Base-by-base conservation (phyloP, 192 early-diverging fungal genomes). In the Dispira parvispora region DNA sequence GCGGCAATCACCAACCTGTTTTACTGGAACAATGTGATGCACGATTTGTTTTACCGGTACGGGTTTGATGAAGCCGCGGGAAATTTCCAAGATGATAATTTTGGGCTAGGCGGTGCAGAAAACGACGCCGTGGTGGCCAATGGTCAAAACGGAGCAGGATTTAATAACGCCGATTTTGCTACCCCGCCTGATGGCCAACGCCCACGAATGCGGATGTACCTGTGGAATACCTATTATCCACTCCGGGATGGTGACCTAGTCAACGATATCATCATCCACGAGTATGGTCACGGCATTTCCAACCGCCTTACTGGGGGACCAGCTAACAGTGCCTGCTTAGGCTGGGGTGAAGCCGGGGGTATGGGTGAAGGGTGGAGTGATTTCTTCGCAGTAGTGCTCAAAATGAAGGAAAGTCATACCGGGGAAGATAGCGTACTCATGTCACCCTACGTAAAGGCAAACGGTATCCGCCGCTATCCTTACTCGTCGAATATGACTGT, bases 281-380 rank as follows among this genome's bases (percentile, higher is more conserved):
- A 86, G 65, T 71, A 71, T 66, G 67, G 65, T 16, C 84, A 86
- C 70, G 84, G 82, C 23, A 70, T 86, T 58, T 65, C 69, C 53
- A 79, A 72, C 69, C 81, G 84, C 44, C 68, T 86, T 50, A 84
- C 82, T n/a, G n/a, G n/a, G 4, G 82, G 82, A 50, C 81, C 82
- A 0, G 75, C 81, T 10, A 67, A 73, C 45, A 67, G 75, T 23
- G 69, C 73, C 63, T 86, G 84, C 61, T 69, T 86, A 44, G 45
- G 61, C 16, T 73, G 61, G 61, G 71, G 68, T 63, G 78, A 79
- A 67, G 45, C 78, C 5, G 79, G 75, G 43, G 83, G 83, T 18
- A 78, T 84, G 77, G 83, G 80, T 53, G 80, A 85, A 65, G 84
- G 84, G 49, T 83, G 80, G 80, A 68, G 70, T 43, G 84, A 85